phyloP scores from a whole-genome alignment of 352 stramenopile species.

The Phytopythium helicoides region DNA sequence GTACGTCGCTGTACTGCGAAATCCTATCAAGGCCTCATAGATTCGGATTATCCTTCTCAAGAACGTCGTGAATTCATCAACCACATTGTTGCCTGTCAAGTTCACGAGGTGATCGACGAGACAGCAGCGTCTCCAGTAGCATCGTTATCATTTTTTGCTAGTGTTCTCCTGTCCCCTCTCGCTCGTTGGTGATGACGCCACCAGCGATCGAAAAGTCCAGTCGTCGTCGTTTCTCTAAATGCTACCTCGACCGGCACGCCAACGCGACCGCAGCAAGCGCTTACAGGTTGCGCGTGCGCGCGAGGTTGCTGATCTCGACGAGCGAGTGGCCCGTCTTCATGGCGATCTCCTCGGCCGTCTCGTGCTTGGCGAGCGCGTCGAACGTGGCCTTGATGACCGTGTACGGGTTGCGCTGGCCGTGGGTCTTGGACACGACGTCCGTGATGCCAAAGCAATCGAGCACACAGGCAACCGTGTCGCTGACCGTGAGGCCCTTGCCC shows the following conservation, averaged over 20 bases:
- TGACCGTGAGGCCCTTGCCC: conserved; percentile 74
- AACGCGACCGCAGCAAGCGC: not conserved
- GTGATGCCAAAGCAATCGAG: conserved; percentile 92
- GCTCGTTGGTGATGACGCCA: not conserved
- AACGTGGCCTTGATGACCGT: conserved; percentile 95
- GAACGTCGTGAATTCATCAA: too few species aligned
- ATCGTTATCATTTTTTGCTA: too few species aligned
- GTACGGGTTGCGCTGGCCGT: conserved; percentile 94
- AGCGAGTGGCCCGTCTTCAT: conserved; percentile 90
- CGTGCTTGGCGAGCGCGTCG: conserved; percentile 92
- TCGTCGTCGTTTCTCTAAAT: too few species aligned
- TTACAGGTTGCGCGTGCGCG: conserved; percentile 70
- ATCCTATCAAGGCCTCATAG: too few species aligned
- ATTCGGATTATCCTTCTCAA: too few species aligned
- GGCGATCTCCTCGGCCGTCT: conserved; percentile 92
- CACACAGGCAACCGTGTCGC: conserved; percentile 79
- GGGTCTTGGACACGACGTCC: conserved; percentile 90
- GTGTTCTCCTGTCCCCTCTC: not conserved
- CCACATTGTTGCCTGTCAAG: too few species aligned
- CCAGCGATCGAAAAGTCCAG: too few species aligned
- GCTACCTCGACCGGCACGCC: not conserved
- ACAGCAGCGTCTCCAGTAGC: not conserved
- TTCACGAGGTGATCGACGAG: not conserved
- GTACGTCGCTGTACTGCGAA: too few species aligned
- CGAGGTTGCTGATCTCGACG: conserved; percentile 76